Evolutionary conservation across 2,329 filamentous ascomycete species (phyloP).

Genomic region (Talaromyces sp.): DNA sequence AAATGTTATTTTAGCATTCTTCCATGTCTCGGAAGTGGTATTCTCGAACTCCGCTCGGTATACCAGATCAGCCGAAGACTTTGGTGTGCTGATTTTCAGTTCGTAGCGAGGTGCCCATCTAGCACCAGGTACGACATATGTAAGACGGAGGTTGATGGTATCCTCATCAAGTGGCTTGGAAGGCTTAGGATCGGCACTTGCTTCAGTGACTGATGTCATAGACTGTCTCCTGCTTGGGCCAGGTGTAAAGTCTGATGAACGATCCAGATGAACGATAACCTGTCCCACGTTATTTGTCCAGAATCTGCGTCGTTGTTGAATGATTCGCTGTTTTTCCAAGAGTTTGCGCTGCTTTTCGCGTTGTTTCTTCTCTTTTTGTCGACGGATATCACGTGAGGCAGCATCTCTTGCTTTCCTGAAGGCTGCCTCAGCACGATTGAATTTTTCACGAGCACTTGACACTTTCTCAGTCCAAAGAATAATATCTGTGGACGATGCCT

Average conservation of each 20-base stretch:
- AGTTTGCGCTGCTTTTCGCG: slow-evolving; percentile 28
- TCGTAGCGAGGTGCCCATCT: slow-evolving; percentile 63
- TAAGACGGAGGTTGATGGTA: slow-evolving; percentile 46
- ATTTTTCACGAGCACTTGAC: slow-evolving; percentile 12
- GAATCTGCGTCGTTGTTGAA: slow-evolving; percentile 34
- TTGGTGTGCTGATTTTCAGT: slow-evolving; percentile 57
- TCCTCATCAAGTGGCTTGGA: slow-evolving; percentile 13
- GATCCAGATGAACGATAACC: slow-evolving; percentile 37
- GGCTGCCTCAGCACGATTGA: slow-evolving; percentile 5
- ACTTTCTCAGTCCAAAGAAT: slow-evolving; percentile 27
- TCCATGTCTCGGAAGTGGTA: slow-evolving; percentile 62
- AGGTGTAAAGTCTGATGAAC: slow-evolving; percentile 24
- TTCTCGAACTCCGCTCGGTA: slow-evolving; percentile 64
- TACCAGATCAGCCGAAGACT: slow-evolving; percentile 51
- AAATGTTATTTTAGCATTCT: slow-evolving; percentile 57
- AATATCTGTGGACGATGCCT: slow-evolving; percentile 26
- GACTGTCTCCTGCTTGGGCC: slow-evolving; percentile 25
- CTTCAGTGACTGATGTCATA: slow-evolving; percentile 25
- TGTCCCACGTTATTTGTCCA: slow-evolving; percentile 36
- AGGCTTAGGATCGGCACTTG: not conserved
- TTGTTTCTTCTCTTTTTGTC: slow-evolving; percentile 22
- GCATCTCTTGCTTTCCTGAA: slow-evolving; percentile 24
- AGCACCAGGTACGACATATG: slow-evolving; percentile 58
- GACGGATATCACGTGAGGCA: slow-evolving; percentile 19
- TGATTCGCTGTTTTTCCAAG: slow-evolving; percentile 23